Evolutionary conservation across 2,329 filamentous ascomycete species (phyloP).

Genomic region (Didymella glomerata): DNA sequence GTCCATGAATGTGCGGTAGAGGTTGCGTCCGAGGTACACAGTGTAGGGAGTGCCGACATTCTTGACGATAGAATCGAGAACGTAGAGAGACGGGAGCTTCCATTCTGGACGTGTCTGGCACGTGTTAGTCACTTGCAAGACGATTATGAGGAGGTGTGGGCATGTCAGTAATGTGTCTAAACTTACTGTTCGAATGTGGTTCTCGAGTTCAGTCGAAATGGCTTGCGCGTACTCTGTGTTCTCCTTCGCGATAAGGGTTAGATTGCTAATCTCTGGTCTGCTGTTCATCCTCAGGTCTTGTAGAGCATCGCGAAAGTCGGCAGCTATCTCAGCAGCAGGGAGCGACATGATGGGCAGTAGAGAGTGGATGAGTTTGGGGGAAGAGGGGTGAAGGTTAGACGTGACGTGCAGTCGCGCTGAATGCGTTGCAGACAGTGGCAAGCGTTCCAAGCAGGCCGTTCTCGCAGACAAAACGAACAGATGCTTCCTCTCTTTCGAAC

Average conservation of each 20-base stretch:
- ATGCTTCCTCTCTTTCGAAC: conserved; percentile 54
- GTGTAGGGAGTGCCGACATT: conserved; percentile 99
- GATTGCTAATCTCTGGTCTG: conserved; percentile 93
- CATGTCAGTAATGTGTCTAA: background rate
- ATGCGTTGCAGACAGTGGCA: conserved; percentile 36
- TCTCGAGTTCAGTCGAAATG: conserved; percentile 88
- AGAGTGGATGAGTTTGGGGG: conserved; percentile 26
- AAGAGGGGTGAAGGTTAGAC: conserved; percentile 37
- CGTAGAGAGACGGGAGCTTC: conserved; percentile 95
- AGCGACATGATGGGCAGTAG: conserved; percentile 67
- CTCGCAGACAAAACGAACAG: conserved; percentile 47
- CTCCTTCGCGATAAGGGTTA: conserved; percentile 97
- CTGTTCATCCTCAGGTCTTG: conserved; percentile 91
- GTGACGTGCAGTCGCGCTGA: conserved; percentile 33
- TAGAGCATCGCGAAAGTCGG: conserved; percentile 92
- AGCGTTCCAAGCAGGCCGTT: conserved; percentile 40
- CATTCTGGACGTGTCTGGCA: conserved; percentile 85
- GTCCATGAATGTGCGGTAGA: conserved; percentile 96
- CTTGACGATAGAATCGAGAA: conserved; percentile 97
- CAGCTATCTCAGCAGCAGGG: conserved; percentile 83
- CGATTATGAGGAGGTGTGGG: conserved; percentile 50
- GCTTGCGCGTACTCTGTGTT: conserved; percentile 95
- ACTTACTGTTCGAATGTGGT: conserved; percentile 95
- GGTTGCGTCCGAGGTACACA: conserved; percentile 87
- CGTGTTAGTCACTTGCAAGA: conserved; percentile 26